Percentiles rank a stretch among this genome's conserved stretches.
Evolutionary conservation across 768 basidiomycete species (phyloP).

Genomic region (Leccinellum rugosiceps): DNA sequence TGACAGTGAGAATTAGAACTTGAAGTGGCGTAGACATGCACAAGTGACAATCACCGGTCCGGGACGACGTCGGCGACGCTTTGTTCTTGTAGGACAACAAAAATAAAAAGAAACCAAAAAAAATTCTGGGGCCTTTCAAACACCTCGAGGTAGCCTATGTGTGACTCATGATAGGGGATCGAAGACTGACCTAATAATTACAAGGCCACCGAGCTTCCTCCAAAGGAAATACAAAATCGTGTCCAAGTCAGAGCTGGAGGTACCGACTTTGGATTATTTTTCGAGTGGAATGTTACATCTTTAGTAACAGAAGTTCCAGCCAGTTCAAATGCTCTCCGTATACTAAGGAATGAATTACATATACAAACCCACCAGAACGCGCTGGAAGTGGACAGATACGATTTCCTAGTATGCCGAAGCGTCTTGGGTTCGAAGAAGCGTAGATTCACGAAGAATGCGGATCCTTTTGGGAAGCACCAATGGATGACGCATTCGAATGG

Average conservation of each 20-base stretch:
- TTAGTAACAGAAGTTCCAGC: constrained; percentile 16
- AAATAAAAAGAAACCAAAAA: too few relatives aligned
- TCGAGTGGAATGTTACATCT: constrained; percentile 10
- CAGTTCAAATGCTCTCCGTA: too few relatives aligned
- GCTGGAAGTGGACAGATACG: constrained; percentile 3
- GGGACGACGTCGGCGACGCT: not conserved
- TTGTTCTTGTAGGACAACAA: not conserved
- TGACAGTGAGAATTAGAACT: not conserved
- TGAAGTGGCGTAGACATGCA: not conserved
- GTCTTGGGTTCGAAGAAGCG: constrained; percentile 6
- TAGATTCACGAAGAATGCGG: constrained; percentile 7
- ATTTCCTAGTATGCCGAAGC: constrained; percentile 4
- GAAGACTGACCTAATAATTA: not conserved
- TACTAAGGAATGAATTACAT: constrained; percentile 5
- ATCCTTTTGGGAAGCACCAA: constrained; percentile 22
- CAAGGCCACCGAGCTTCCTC: not conserved
- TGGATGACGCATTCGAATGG: constrained; percentile 1
- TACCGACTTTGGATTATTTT: not conserved
- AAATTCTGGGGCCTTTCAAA: too few relatives aligned
- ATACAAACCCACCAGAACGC: constrained; percentile 3
- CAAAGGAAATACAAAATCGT: not conserved
- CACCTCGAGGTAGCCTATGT: not conserved
- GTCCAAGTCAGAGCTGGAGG: too few relatives aligned
- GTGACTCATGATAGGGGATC: not conserved
- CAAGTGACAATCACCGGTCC: not conserved